Percentiles rank a stretch among this genome's conserved stretches.
phyloP scores from a whole-genome alignment of 164 flowering plant species.

The Dillenia turbinata region DNA sequence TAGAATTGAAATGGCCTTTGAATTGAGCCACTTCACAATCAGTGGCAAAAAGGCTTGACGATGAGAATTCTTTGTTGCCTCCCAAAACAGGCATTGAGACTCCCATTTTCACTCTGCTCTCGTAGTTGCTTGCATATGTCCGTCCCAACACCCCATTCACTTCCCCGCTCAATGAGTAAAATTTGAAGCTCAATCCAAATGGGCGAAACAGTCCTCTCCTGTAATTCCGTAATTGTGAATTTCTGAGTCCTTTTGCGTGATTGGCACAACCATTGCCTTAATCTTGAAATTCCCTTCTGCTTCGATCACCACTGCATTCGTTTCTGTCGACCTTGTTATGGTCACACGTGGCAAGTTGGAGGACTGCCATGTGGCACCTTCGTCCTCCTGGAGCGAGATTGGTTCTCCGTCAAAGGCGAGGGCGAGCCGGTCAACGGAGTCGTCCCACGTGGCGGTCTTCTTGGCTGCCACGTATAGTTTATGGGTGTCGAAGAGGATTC shows the following conservation, averaged over 20 bases:
- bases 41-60: slow-evolving; percentile 34
- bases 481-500: slow-evolving; percentile 43
- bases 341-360: slow-evolving; percentile 9
- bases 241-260: slow-evolving; percentile 46
- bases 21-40: slow-evolving; percentile 40
- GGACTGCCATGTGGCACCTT: slow-evolving; percentile 39
- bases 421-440: slow-evolving; percentile 38
- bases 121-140: slow-evolving; percentile 38
- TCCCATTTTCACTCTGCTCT: slow-evolving; percentile 46
- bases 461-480: slow-evolving; percentile 39
- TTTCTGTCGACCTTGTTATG: slow-evolving; percentile 23
- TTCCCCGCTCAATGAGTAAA: slow-evolving; percentile 35
- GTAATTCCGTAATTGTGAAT: slow-evolving; percentile 58
- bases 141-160: slow-evolving; percentile 59
- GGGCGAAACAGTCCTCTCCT: slow-evolving; percentile 58
- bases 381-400: slow-evolving; percentile 22
- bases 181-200: slow-evolving; percentile 65
- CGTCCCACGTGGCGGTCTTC: slow-evolving; percentile 52
- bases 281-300: slow-evolving; percentile 41
- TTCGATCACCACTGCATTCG: slow-evolving; percentile 36
- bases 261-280: slow-evolving; percentile 53
- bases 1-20: slow-evolving; percentile 1
- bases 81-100: slow-evolving; percentile 56
- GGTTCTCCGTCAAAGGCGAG: slow-evolving; percentile 36
- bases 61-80: slow-evolving; percentile 35